Evolutionary conservation across 1,284 basidiomycete species (phyloP).

Genomic region (Rhodotorula sp.): DNA sequence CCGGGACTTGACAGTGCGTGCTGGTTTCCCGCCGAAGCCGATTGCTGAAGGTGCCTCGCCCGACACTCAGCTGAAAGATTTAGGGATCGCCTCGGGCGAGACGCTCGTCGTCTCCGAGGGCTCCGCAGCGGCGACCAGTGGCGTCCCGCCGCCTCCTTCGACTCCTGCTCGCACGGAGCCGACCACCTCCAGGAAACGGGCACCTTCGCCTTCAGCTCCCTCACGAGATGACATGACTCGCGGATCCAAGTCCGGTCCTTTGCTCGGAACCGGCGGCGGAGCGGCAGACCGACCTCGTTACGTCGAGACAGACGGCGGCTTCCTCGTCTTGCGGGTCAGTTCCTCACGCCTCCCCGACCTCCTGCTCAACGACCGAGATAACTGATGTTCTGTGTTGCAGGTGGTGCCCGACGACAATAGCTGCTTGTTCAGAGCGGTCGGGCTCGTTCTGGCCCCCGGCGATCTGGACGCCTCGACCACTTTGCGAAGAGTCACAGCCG

Average conservation of each 20-base stretch:
- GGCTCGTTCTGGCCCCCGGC: conserved; percentile 77
- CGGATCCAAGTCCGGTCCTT: no score
- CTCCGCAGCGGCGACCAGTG: neutral
- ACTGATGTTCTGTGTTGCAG: neutral
- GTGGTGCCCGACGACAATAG: conserved; percentile 54
- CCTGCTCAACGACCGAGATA: neutral
- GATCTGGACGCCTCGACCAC: conserved; percentile 59
- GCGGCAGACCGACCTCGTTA: neutral
- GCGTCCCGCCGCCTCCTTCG: neutral
- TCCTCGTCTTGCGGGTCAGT: conserved; percentile 29
- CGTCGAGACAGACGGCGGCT: conserved; percentile 30
- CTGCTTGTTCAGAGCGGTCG: conserved; percentile 83
- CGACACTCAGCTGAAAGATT: neutral
- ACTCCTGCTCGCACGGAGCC: neutral
- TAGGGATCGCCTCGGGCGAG: conserved; percentile 29
- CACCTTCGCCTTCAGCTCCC: neutral
- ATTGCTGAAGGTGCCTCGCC: neutral
- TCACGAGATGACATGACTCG: neutral
- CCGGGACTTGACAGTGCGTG: conserved; percentile 17
- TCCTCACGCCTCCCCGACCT: neutral
- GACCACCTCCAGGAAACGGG: neutral
- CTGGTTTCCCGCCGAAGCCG: conserved; percentile 32
- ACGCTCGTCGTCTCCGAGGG: conserved; percentile 24
- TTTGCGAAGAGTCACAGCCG: conserved; percentile 67
- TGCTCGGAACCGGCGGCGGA: no score